Evolutionary conservation across 176 grass and related monocot genomes (phyloP).

Genomic region (Aegilops longissima): DNA sequence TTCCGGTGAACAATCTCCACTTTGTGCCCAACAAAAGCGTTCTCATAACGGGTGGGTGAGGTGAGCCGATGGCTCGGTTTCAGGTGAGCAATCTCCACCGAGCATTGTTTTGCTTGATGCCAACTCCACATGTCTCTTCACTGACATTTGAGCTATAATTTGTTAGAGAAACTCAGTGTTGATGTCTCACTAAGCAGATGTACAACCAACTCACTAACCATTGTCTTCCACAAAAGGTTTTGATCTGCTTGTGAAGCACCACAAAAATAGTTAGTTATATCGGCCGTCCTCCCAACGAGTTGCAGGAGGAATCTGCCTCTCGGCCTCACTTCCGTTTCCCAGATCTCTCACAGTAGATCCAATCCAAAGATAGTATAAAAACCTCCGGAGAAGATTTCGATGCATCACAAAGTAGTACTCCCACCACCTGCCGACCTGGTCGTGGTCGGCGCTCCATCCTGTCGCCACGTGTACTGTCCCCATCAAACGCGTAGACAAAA

Average conservation of each 20-base stretch:
- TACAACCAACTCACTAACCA: neutral
- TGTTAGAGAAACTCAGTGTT: too few relatives aligned
- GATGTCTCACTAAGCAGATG: too few relatives aligned
- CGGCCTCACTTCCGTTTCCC: neutral
- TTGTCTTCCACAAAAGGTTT: too few relatives aligned
- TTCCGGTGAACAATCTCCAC: neutral
- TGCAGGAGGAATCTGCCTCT: neutral
- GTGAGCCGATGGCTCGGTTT: neutral
- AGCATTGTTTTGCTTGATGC: neutral
- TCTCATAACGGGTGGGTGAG: neutral
- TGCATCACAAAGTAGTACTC: neutral
- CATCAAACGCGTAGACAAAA: neutral
- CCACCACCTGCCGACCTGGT: slow-evolving; percentile 19
- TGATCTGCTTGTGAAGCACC: too few relatives aligned
- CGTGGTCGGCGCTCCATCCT: slow-evolving; percentile 29
- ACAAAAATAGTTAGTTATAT: neutral
- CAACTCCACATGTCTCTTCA: neutral
- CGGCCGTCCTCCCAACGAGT: neutral
- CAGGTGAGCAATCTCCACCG: neutral
- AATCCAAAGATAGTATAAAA: neutral
- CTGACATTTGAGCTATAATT: too few relatives aligned
- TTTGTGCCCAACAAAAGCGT: slow-evolving; percentile 1
- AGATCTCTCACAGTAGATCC: slow-evolving; percentile 8
- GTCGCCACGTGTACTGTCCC: slow-evolving; percentile 23
- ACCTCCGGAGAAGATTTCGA: neutral